Evolutionary conservation across 331 rosid species (phyloP), one percentile per base, ranked within the genome.

Genomic region (Stylosanthes scabra): DNA sequence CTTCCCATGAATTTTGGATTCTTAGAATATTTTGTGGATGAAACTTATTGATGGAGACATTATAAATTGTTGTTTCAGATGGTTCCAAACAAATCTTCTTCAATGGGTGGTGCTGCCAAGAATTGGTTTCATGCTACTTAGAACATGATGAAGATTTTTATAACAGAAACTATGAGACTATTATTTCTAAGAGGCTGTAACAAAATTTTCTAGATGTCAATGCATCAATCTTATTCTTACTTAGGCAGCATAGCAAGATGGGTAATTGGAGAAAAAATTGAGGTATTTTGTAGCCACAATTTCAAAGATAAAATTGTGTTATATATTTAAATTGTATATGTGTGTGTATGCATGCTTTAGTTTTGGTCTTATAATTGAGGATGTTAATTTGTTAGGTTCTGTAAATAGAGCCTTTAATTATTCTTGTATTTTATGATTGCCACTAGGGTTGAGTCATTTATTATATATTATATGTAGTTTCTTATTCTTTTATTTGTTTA

Each of bases 21-120:
- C 27, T 56, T 13, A 71, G 29, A 37, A 45, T 13, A 13, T 55
- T 31, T 20, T 25, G 15, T 39, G 25, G 20, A 3, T 54, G 25
- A 62, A 62, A 62, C 75, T 50, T 29, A 64, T 14, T 64, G 40
- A 65, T n/a, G 55, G 11, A 16, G n/a, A 65, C 66, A 37, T 66
- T 15, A n/a, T 34, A 59, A 59, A 27, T 5, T 66, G 66, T 5
- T 75, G 50, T 79, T 75, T 61, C 74, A 83, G 86, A 75, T 66
- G 13, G 81, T 74, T 4, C 72, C 81, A 59, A 70, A 59, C 47
- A 78, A 59, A 71, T 62, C 59, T 55, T 71, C 57, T 28, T 20
- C 58, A 3, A 70, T 40, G 56, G 71, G 73, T 42, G 74, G 72
- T 63, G 74, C 44, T n/a, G 51, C 59, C 63, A 20, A 75, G 71